These are phyloP conservation scores for Phytophthora hibernalis DNA, from an alignment of 352 stramenopile species.

Conservation along the genomic window DNA sequence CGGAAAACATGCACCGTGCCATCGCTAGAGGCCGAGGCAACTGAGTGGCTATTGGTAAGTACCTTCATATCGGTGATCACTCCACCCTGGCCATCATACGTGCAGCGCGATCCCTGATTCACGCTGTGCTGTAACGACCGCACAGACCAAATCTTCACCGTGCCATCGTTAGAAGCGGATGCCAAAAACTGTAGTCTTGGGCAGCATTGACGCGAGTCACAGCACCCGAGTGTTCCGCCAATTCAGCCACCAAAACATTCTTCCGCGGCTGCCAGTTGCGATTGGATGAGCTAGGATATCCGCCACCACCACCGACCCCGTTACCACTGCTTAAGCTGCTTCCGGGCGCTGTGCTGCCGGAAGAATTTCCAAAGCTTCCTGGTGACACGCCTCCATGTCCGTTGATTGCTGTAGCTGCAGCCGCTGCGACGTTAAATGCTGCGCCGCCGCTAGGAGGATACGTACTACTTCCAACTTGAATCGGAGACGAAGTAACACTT, in stretches of 20 bases:
- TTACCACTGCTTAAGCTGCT: constrained; percentile 40
- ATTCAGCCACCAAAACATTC: constrained; percentile 82
- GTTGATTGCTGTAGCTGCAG: constrained; percentile 44
- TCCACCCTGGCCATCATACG: constrained; percentile 93
- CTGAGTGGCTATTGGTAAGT: constrained; percentile 96
- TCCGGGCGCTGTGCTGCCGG: constrained; percentile 25
- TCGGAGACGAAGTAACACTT: constrained; percentile 33
- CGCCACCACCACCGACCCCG: constrained; percentile 30
- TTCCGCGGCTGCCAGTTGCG: constrained; percentile 87
- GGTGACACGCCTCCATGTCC: constrained; percentile 39
- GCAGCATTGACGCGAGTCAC: constrained; percentile 94
- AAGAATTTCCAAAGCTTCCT: constrained; percentile 35
- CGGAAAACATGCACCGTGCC: constrained; percentile 96
- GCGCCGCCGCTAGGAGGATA: constrained; percentile 38
- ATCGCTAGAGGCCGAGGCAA: constrained; percentile 91
- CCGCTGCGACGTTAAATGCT: constrained; percentile 33
- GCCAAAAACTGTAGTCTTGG: constrained; percentile 97
- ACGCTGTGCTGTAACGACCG: constrained; percentile 94
- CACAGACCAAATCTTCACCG: constrained; percentile 96
- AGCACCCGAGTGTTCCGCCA: constrained; percentile 93
- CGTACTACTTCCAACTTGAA: constrained; percentile 33
- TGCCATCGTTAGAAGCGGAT: constrained; percentile 96
- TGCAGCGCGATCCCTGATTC: constrained; percentile 92
- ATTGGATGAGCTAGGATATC: constrained; percentile 60
- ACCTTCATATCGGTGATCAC: constrained; percentile 95